phyloP scores from a whole-genome alignment of 495 filamentous ascomycete species.

The Penicillium pulvis region DNA sequence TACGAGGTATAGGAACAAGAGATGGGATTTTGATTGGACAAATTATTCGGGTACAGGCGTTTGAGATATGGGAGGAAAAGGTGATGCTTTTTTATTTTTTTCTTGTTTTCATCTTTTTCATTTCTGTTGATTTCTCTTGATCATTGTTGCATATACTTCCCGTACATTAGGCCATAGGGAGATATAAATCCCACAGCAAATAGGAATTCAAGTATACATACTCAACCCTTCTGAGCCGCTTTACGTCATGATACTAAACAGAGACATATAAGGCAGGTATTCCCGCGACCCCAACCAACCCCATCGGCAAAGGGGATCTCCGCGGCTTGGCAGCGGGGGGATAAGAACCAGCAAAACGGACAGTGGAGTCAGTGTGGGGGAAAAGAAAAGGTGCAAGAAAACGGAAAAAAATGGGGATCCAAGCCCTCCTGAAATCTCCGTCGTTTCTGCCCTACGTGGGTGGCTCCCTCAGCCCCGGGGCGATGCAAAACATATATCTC shows the following conservation, averaged over 20 bases:
- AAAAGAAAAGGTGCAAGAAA: neutral
- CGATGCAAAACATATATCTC: neutral
- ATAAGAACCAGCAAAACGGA: neutral
- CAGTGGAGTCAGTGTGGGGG: neutral
- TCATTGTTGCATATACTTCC: constrained; percentile 4
- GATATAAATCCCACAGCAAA: constrained; percentile 1
- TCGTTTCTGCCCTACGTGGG: neutral
- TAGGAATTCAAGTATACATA: neutral
- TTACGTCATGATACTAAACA: neutral
- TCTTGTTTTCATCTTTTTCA: neutral
- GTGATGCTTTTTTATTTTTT: neutral
- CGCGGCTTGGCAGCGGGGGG: constrained; percentile 4
- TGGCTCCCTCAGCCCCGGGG: neutral
- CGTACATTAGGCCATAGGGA: constrained; percentile 4
- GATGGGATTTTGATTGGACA: neutral
- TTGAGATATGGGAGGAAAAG: constrained; percentile 6
- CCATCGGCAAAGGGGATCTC: neutral
- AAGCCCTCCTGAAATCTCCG: neutral
- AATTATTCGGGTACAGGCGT: constrained; percentile 4
- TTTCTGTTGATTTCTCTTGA: neutral
- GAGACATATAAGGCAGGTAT: neutral
- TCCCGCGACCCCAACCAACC: neutral
- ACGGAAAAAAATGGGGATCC: constrained; percentile 1
- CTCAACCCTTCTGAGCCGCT: neutral
- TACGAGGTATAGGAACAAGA: neutral